Evolutionary conservation across 371 early-diverging fungal genomes (phyloP).

Genomic region (Capillidium rhysosporum): DNA sequence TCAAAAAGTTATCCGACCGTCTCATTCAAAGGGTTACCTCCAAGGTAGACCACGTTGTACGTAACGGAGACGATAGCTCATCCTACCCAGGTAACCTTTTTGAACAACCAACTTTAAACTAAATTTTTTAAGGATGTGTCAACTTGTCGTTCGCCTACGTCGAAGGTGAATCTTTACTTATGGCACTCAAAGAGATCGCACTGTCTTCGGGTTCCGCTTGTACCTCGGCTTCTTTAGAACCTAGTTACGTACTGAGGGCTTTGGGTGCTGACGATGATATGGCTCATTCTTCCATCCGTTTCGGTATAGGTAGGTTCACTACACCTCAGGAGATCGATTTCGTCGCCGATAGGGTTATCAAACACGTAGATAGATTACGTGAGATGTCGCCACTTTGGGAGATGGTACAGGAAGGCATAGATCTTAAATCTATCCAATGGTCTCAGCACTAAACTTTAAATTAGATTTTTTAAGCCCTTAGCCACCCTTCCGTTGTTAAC

Average conservation of each 20-base stretch:
- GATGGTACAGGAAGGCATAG: conserved; percentile 92
- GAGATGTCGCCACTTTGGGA: conserved; percentile 99
- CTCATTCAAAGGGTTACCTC: conserved; percentile 60
- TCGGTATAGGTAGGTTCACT: conserved; percentile 98
- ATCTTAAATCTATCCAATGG: conserved; percentile 84
- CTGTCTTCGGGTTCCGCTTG: conserved; percentile 97
- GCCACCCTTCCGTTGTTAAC: too few relatives aligned
- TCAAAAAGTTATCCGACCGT: conserved; percentile 51
- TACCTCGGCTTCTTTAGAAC: conserved; percentile 98
- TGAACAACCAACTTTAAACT: not conserved
- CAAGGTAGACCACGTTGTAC: conserved; percentile 57
- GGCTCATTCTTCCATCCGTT: conserved; percentile 98
- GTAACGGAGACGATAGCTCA: conserved; percentile 70
- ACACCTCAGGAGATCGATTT: conserved; percentile 92
- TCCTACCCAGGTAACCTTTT: conserved; percentile 62
- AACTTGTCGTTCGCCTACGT: conserved; percentile 99
- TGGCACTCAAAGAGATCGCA: conserved; percentile 98
- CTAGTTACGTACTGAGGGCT: conserved; percentile 96
- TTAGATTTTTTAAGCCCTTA: too few relatives aligned
- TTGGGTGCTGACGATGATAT: conserved; percentile 97
- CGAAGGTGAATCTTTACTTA: conserved; percentile 98
- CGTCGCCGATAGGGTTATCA: conserved; percentile 62
- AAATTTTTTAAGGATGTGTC: conserved; percentile 50
- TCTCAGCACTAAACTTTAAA: conserved; percentile 44
- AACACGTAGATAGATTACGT: conserved; percentile 82